Evolutionary conservation across 208 protist species (phyloP), one percentile per base, ranked within the genome.

Genomic region (Phytomonas francai): DNA sequence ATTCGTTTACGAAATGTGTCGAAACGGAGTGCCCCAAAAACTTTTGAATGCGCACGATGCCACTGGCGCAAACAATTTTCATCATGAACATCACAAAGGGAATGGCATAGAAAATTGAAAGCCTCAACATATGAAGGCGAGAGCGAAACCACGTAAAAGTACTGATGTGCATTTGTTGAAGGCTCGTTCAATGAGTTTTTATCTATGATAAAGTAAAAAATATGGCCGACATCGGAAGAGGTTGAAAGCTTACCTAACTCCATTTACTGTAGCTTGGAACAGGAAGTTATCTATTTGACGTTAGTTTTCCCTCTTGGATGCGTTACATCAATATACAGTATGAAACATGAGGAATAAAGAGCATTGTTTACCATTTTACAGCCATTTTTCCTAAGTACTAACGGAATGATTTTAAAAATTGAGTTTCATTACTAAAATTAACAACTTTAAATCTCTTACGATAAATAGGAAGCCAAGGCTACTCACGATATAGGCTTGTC

Each of bases 191-290:
- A 83, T 34, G 76, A 73, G 5, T 70, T 63, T 11, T 76, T 68
- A 67, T 93, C 88, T 0, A 93, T 30, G 39, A 72, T 72, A 59
- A 93, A 93, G 59, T 89, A 83, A 42, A 86, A 85, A 16, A 93
- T 78, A 45, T 72, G 49, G 3, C 76, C 84, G 34, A 58, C 27
- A 31, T 32, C n/a, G 22, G 66, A 64, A 2, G 68, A 54, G 1
- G 80, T 85, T 28, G 67, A 62, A 22, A 85, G 74, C 66, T 79
- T 79, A 19, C 80, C 78, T 28, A 86, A 33, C 58, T 87, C 76
- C 81, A 85, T 85, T 25, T 54, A 28, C 28, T 59, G 34, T 39
- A 39, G 34, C 34, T 39, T 39, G 9, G 6, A 39, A 39, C 34
- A 39, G 34, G 34, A 9, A 39, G 34, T 39, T 39, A 9, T 39